Conservation (phyloP, 1,139 yeast species). For the Kodamaea sp. region DNA sequence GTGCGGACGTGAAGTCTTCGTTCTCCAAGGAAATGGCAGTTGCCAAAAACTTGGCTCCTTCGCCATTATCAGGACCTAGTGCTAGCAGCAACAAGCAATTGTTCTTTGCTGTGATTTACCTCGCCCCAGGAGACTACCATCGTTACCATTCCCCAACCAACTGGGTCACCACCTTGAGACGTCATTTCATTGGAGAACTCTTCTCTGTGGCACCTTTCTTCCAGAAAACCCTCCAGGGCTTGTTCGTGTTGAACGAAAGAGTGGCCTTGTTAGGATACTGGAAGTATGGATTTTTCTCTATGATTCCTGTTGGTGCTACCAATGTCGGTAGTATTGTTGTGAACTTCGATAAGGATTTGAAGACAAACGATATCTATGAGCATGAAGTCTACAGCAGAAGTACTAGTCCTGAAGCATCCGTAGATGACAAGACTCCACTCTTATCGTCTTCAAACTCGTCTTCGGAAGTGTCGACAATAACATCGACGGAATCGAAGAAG, state of each 20-base stretch:
- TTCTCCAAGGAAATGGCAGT: constrained; percentile 43
- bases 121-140: constrained; percentile 98
- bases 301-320: constrained; percentile 99
- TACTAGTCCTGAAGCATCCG: constrained; percentile 5
- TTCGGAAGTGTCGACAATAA: constrained; percentile 16
- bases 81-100: constrained; percentile 54
- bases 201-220: constrained; percentile 97
- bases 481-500: constrained; percentile 13
- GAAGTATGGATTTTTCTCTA: constrained; percentile 95
- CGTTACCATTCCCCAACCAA: constrained; percentile 94
- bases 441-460: constrained; percentile 15
- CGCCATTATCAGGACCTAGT: constrained; percentile 30
- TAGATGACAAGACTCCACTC: constrained; percentile 38
- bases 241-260: constrained; percentile 91
- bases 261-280: constrained; percentile 94
- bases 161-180: constrained; percentile 92
- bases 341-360: constrained; percentile 87
- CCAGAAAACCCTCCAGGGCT: constrained; percentile 80
- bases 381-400: constrained; percentile 44
- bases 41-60: constrained; percentile 44
- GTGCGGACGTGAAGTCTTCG: constrained; percentile 34
- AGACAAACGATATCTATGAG: constrained; percentile 76
- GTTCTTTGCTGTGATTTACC: constrained; percentile 86
- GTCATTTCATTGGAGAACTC: constrained; percentile 95
- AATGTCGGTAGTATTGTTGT: constrained; percentile 94